phyloP scores from a whole-genome alignment of 2,329 filamentous ascomycete genomes.

The Hypoxylon sp. region DNA sequence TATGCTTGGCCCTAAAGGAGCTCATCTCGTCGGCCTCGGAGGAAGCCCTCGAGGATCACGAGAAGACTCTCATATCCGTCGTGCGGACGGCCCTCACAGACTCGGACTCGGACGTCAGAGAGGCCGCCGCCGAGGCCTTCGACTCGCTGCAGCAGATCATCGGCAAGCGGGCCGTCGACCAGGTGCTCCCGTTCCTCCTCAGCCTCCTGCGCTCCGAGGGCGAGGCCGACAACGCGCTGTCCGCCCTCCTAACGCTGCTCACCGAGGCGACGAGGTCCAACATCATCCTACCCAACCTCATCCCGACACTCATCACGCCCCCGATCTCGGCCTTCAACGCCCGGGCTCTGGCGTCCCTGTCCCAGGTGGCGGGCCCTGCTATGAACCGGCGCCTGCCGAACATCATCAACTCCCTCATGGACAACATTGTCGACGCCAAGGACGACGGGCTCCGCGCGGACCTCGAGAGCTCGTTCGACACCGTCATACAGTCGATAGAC shows the following conservation, averaged over 20 bases:
- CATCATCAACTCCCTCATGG: constrained; percentile 93
- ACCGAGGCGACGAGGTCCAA: constrained; percentile 94
- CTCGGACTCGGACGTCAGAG: constrained; percentile 85
- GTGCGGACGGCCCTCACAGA: constrained; percentile 93
- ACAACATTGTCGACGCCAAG: constrained; percentile 81
- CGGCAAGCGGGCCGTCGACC: constrained; percentile 93
- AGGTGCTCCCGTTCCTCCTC: constrained; percentile 91
- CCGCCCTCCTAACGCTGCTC: constrained; percentile 89
- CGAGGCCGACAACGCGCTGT: constrained; percentile 89
- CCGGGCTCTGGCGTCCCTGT: constrained; percentile 88
- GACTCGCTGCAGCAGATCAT: constrained; percentile 92
- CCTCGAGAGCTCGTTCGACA: constrained; percentile 83
- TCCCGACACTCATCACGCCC: constrained; percentile 88
- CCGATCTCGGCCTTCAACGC: constrained; percentile 96
- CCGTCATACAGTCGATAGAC: constrained; percentile 89
- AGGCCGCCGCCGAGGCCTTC: constrained; percentile 96
- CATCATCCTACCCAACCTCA: constrained; percentile 94
- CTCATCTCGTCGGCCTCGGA: constrained; percentile 88
- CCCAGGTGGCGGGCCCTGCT: constrained; percentile 85
- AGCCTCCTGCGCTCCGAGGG: constrained; percentile 86
- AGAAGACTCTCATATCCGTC: constrained; percentile 93
- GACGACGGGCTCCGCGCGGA: constrained; percentile 78
- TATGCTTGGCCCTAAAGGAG: constrained; percentile 94
- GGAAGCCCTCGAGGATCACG: constrained; percentile 90
- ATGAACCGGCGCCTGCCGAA: constrained; percentile 91